Evolutionary conservation across 208 protist species (phyloP), one percentile per base, ranked within the genome.

Genomic region (Phytomonas francai): DNA sequence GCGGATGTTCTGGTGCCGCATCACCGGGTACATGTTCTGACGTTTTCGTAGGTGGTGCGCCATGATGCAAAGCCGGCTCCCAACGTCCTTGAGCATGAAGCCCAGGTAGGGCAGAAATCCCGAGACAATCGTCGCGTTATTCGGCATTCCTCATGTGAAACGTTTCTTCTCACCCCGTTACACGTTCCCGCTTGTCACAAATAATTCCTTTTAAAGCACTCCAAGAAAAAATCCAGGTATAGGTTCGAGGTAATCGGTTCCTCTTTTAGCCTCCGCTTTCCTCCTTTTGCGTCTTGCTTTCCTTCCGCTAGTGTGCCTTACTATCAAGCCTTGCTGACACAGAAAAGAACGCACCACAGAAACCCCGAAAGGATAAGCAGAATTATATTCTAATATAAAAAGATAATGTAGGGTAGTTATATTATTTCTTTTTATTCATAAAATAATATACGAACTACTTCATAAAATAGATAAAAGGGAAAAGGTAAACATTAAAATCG

Each of bases 21-120:
- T 90, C 33, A 95, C 84, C 31, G 90, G 90, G 70, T 92, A 93
- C 62, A 85, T 80, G 67, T 88, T 77, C 4, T 88, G 90, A 31
- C 74, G 76, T 29, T 78, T 86, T 33, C 73, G 67, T 65, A 92
- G 68, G 69, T 87, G 87, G 70, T 93, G 90, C 2, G 72, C 67
- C 72, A 90, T 86, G 25, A 84, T 80, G 5, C 84, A 69, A 27
- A 93, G 70, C 1, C 84, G 81, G 31, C 74, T 72, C 19, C 87
- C 90, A 14, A 92, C 79, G 67, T 95, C 90, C 77, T 95, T 95
- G 19, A 95, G 30, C 85, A 95, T 90, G 59, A 79, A 95, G 22
- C 78, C 90, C 30, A 95, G 65, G 74, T 93, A 92, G 28, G 90
- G 81, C 68, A 88, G 68, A 34, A 89, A 66, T 14, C 86, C 83